Evolutionary conservation across 495 filamentous ascomycete species (phyloP), one percentile per base, ranked within the genome.

Genomic region (Alectoria sarmentosa): DNA sequence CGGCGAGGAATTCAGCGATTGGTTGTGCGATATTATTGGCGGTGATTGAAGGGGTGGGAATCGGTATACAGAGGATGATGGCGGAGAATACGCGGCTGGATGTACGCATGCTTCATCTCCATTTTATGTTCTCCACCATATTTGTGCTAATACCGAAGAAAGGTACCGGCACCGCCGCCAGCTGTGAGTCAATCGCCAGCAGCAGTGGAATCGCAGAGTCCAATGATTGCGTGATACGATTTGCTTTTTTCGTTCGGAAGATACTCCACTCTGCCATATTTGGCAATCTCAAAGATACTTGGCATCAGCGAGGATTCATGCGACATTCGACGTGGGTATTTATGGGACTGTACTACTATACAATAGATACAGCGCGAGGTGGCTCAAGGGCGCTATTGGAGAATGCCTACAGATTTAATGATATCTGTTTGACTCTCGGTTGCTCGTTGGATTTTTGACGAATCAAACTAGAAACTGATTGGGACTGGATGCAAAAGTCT

Each of bases 31-130:
- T 95, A 62, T 81, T 98, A 72, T 82, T 98, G 23, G 94, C 88
- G 14, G 93, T 98, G 54, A 98, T 98, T 66, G 94, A 98, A 76
- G 94, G 94, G 67, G 94, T 97, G 49, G 93, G 95, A 67, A 98
- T 98, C 71, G 94, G 90, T 19, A 91, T 98, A 80, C 90, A 96
- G 76, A 86, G 92, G 71, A 92, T 97, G 88, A 89, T 97, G 83
- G 92, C 95, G 9, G 89, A 92, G 49, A 88, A 89, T 73, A 96
- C 90, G 69, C 88, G 86, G 80, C 79, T 96, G 71, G 92, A 96
- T 76, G 86, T 90, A 69, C 60, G 78, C 74, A 44, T 39, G 54
- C 14, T 37, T 23, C 32, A 21, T 59, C 13, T 39, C 11, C 17
- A 23, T 26, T 58, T 37, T n/a, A n/a, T n/a, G n/a, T 5, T 37